Base-by-base conservation (phyloP, 169 alveolate species). In the Eimeria acervulina region DNA sequence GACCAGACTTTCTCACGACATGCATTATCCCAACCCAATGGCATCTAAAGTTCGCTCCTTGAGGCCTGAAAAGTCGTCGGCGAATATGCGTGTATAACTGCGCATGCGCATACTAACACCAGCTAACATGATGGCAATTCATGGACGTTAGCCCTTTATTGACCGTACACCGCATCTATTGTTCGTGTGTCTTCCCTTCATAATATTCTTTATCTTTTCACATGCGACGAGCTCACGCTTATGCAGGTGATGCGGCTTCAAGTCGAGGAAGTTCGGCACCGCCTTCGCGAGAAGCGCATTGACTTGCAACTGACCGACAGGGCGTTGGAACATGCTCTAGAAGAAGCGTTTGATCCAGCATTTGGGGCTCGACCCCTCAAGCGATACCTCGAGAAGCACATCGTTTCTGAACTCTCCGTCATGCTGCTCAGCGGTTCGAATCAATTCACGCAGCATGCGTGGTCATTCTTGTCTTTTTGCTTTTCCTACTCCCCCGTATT, bases 321-420 rank as follows among this genome's bases (percentile, higher is more conserved):
- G 66, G 88, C 95, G 21, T 40, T 90, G 38, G 84, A 28, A 28
- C 90, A 80, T 33, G 80, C 93, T 0, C 87, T 72, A 19, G 85
- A 76, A 59, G 92, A 90, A 17, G 95, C 96, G 40, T 95, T 76
- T 81, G 94, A 92, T 70, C 96, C 97, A 4, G 96, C 89, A 28
- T 95, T 70, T 33, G 97, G 97, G 33, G 97, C 97, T 6, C 70
- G 97, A 33, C 97, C 97, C 36, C 96, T 95, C 42, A 88, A 85
- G 33, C 95, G 97, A 17, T 90, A 80, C 21, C 23, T 95, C 12
- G 96, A 93, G 66, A 80, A 80, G 19, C 93, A 74, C 44, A 44
- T 96, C n/a, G 96, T 95, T 47, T 85, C 96, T 26, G 94, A 72
- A 40, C 92, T 95, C 31, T 78, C 94, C 70, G 85, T 61, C 31